Evolutionary conservation across 352 stramenopile genomes (phyloP).

Genomic region (Globisporangium nodosum): DNA sequence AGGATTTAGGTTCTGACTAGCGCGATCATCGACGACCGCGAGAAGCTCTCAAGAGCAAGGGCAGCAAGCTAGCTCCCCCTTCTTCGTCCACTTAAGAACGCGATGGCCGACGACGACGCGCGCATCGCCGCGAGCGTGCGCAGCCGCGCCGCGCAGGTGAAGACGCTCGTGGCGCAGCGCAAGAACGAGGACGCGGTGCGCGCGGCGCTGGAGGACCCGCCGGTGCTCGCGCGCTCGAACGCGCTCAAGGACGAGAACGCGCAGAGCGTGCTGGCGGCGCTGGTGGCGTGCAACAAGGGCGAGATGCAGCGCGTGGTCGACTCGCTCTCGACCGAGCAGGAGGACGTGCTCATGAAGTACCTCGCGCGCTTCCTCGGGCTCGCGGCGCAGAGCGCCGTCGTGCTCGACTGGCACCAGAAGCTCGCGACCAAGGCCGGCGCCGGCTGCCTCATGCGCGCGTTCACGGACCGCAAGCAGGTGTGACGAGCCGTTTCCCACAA

Average conservation of each 20-base stretch:
- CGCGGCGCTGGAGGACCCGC: slow-evolving; percentile 66
- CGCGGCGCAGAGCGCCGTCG: slow-evolving; percentile 65
- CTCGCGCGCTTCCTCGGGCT: slow-evolving; percentile 75
- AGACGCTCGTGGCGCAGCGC: slow-evolving; percentile 64
- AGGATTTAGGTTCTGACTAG: too few species aligned
- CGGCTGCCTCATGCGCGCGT: slow-evolving; percentile 84
- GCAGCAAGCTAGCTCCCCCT: neutral
- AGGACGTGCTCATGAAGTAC: slow-evolving; percentile 89
- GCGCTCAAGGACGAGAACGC: slow-evolving; percentile 69
- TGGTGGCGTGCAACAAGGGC: slow-evolving; percentile 84
- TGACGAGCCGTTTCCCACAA: slow-evolving; percentile 17
- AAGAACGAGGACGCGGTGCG: slow-evolving; percentile 80
- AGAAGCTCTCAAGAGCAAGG: neutral
- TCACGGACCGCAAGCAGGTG: slow-evolving; percentile 87
- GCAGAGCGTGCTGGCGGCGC: slow-evolving; percentile 65
- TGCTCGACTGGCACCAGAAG: slow-evolving; percentile 89
- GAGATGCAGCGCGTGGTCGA: slow-evolving; percentile 83
- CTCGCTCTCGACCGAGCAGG: slow-evolving; percentile 50
- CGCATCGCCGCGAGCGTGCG: slow-evolving; percentile 50
- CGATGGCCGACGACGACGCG: slow-evolving; percentile 57
- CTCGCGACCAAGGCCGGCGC: slow-evolving; percentile 77
- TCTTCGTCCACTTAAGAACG: neutral
- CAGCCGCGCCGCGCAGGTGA: slow-evolving; percentile 54
- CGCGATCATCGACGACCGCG: too few species aligned
- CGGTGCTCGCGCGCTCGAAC: slow-evolving; percentile 56